Evolutionary conservation across 352 stramenopile species (phyloP).

Genomic region (Globisporangium barbulae): DNA sequence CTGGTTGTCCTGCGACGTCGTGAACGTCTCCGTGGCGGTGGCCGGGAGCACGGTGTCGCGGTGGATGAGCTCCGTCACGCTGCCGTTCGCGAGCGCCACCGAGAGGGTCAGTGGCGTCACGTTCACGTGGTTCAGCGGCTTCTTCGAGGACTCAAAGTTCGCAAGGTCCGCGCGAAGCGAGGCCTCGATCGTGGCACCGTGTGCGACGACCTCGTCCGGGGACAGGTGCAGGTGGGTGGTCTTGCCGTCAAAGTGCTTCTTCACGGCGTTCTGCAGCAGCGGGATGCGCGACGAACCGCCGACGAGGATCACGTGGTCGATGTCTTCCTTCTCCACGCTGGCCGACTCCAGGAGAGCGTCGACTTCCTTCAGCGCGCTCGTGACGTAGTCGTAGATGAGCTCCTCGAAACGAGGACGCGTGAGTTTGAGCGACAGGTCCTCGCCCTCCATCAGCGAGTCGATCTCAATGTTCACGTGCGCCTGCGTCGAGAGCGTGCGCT

Average conservation of each 20-base stretch:
- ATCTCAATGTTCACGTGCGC: slow-evolving; percentile 97
- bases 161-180: slow-evolving; percentile 65
- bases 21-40: slow-evolving; percentile 81
- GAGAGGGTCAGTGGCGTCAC: slow-evolving; percentile 92
- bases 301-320: slow-evolving; percentile 97
- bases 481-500: slow-evolving; percentile 95
- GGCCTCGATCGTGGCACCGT: slow-evolving; percentile 86
- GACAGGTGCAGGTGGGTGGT: slow-evolving; percentile 81
- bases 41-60: slow-evolving; percentile 89
- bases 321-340: slow-evolving; percentile 74
- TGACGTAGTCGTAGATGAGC: slow-evolving; percentile 92
- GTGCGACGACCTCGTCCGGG: slow-evolving; percentile 89
- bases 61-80: slow-evolving; percentile 90
- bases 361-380: slow-evolving; percentile 91
- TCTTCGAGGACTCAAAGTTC: slow-evolving; percentile 63
- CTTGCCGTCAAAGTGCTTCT: slow-evolving; percentile 87
- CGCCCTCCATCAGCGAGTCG: slow-evolving; percentile 96
- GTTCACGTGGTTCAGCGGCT: slow-evolving; percentile 82
- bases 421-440: slow-evolving; percentile 97
- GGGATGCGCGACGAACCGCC: slow-evolving; percentile 97
- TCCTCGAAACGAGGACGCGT: slow-evolving; percentile 97
- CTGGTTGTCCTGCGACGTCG: slow-evolving; percentile 91
- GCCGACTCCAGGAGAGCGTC: slow-evolving; percentile 71
- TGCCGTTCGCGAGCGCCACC: slow-evolving; percentile 89
- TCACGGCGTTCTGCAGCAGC: slow-evolving; percentile 84